These are phyloP conservation scores for Corrigiola litoralis DNA, from an alignment of 179 eudicot genomes.

Conservation along the genomic window DNA sequence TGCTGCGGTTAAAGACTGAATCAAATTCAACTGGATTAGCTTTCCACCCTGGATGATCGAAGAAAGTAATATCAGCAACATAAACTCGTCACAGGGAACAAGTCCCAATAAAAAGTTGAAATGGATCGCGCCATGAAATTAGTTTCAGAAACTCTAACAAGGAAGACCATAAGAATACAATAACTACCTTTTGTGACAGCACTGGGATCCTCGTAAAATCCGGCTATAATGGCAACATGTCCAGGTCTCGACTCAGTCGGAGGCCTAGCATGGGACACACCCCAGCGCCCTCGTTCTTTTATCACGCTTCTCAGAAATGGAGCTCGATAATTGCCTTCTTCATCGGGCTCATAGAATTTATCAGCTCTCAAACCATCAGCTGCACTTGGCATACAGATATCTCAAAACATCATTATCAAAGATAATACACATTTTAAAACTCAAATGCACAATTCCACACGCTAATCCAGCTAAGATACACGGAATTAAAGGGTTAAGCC, in stretches of 20 bases:
- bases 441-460: neutral
- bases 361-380: constrained; percentile 98
- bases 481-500: neutral
- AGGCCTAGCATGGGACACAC: constrained; percentile 98
- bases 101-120: neutral
- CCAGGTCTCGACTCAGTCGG: constrained; percentile 99
- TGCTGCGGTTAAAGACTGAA: constrained; percentile 86
- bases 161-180: neutral
- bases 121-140: neutral
- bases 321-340: constrained; percentile 73
- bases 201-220: constrained; percentile 98
- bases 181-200: constrained; percentile 86
- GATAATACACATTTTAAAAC: neutral
- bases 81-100: neutral
- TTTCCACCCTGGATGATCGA: constrained; percentile 71
- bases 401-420: neutral
- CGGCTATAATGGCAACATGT: constrained; percentile 95
- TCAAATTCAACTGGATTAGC: constrained; percentile 99
- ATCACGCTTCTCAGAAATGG: constrained; percentile 89
- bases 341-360: constrained; percentile 88
- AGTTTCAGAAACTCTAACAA: neutral
- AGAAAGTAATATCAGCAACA: neutral
- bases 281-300: constrained; percentile 87
- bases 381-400: constrained; percentile 30
- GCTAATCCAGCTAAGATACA: neutral